Conservation (phyloP, 2,329 filamentous ascomycete genomes). For the Drechslerella coelobrocha region DNA sequence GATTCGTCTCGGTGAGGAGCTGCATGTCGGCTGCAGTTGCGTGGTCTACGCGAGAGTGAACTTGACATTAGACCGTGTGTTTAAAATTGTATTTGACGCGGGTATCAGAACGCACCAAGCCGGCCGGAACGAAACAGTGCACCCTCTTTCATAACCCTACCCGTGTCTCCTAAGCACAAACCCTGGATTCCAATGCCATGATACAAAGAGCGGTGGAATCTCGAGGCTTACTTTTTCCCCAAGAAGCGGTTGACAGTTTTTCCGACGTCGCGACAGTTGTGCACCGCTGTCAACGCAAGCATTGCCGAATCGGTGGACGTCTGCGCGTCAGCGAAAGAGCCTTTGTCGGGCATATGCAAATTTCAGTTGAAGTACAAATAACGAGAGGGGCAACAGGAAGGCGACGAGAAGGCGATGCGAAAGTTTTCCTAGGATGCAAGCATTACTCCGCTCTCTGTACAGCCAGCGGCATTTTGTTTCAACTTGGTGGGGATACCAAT, state of each 20-base stretch:
- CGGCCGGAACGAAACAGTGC: slow-evolving; percentile 73
- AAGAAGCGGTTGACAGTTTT: slow-evolving; percentile 69
- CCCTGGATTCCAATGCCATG: too few species aligned
- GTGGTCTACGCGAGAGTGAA: slow-evolving; percentile 65
- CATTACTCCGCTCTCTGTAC: too few species aligned
- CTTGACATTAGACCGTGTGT: not conserved
- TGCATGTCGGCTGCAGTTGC: slow-evolving; percentile 71
- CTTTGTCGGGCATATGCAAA: too few species aligned
- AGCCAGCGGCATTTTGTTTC: too few species aligned
- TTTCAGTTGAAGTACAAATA: too few species aligned
- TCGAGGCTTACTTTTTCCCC: slow-evolving; percentile 63
- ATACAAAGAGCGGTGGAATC: not conserved
- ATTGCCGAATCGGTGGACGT: not conserved
- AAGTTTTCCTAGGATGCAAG: too few species aligned
- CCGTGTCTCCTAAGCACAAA: too few species aligned
- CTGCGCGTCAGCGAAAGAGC: not conserved
- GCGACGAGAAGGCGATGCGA: too few species aligned
- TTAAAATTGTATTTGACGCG: not conserved
- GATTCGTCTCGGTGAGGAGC: slow-evolving; percentile 66
- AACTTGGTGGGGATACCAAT: too few species aligned
- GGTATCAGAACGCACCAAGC: slow-evolving; percentile 62
- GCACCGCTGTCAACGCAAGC: slow-evolving; percentile 57
- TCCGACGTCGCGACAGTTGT: slow-evolving; percentile 81
- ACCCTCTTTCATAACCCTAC: slow-evolving; percentile 66
- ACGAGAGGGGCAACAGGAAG: too few species aligned